Evolutionary conservation across 2,329 filamentous ascomycete genomes (phyloP), one percentile per base, ranked within the genome.

Genomic region (Macrophomina phaseolina): DNA sequence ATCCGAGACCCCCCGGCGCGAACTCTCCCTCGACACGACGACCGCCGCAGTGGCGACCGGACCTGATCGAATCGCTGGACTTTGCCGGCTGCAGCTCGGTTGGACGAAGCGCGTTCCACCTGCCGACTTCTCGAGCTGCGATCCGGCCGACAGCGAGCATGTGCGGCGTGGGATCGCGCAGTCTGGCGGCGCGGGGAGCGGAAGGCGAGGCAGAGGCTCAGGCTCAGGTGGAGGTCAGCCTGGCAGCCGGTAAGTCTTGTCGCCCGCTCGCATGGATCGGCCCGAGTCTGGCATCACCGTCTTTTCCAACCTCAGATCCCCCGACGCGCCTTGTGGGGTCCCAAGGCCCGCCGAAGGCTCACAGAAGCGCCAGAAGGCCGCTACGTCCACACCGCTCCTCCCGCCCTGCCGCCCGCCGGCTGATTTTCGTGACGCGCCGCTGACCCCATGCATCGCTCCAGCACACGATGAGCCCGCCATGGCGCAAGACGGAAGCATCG

Each of bases 401-500:
- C 18, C 14, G 12, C 38, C 53, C 53, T 36, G 53, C 36, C 49
- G 38, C 40, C 55, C 16, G 40, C 40, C 55, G 55, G 40, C 55
- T 46, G 55, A 51, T 62, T 62, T 28, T 49, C 58, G 42, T 23
- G 32, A 49, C 58, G 58, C 58, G 42, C 58, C 42, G 58, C 58
- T 62, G 45, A 62, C 58, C 3, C 23, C 45, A n/a, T 40, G 30
- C 23, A 7, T 23, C 28, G 12, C 14, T 38, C 42, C 58, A 62
- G 58, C 58, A 62, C 49, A 76, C 75, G 75, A 71, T 62, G 32
- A 65, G 34, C 34, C 51, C 23, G 67, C 66, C 66, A 67, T 68
- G n/a, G 63, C 67, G 67, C 69, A 69, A 55, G 69, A 72, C 58
- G 71, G 70, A 67, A 68, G 56, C 18, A 67, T 46, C 56, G 45